Conservation (phyloP, 768 basidiomycete genomes). For the Cubamyces lactineus region DNA sequence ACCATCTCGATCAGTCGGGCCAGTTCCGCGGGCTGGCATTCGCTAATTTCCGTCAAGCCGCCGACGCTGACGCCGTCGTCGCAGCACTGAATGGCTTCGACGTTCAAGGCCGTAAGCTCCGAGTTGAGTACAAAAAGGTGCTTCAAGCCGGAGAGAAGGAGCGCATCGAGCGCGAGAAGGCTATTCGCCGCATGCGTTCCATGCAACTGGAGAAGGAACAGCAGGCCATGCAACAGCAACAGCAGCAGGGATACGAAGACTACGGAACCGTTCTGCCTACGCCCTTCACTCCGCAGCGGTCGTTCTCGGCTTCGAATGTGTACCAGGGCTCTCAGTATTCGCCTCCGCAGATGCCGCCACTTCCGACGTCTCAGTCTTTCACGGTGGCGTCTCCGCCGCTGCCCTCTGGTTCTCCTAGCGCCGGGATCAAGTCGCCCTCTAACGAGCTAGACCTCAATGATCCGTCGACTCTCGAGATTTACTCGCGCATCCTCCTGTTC, state of each 20-base stretch:
- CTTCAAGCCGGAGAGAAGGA: constrained; percentile 99
- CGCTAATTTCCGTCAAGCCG: constrained; percentile 93
- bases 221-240: constrained; percentile 45
- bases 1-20: constrained; percentile 95
- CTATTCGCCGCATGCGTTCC: constrained; percentile 94
- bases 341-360: constrained; percentile 51
- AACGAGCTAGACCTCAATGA: constrained; percentile 94
- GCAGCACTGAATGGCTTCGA: constrained; percentile 96
- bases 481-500: constrained; percentile 94
- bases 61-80: constrained; percentile 94
- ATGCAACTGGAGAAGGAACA: constrained; percentile 94
- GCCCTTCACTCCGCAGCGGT: constrained; percentile 70
- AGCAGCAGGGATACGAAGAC: constrained; percentile 60
- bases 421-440: constrained; percentile 57
- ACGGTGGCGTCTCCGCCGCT: constrained; percentile 53
- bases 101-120: constrained; percentile 93
- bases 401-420: constrained; percentile 62
- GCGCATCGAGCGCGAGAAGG: constrained; percentile 97
- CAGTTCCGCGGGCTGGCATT: constrained; percentile 97
- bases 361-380: constrained; percentile 47
- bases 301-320: constrained; percentile 68
- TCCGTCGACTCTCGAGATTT: constrained; percentile 93
- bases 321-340: constrained; percentile 67
- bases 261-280: constrained; percentile 62
- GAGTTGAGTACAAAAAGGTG: constrained; percentile 99